Evolutionary conservation across 2,329 filamentous ascomycete species (phyloP).

Genomic region (Penicillium sp.): DNA sequence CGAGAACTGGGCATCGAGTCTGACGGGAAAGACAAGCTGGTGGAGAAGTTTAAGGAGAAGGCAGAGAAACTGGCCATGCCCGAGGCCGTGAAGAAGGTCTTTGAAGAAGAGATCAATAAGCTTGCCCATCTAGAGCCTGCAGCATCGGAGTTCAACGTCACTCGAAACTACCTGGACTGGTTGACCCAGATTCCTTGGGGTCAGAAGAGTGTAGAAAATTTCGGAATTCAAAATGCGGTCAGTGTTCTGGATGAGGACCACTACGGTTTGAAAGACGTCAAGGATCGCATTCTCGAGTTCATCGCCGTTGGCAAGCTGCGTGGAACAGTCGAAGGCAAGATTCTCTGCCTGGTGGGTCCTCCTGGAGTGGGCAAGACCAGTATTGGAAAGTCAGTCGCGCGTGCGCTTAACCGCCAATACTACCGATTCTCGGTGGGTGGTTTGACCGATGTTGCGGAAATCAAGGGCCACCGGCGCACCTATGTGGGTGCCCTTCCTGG

Average conservation of each 20-base stretch:
- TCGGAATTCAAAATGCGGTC: constrained; percentile 86
- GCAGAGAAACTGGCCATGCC: constrained; percentile 92
- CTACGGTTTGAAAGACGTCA: constrained; percentile 94
- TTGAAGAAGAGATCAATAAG: constrained; percentile 97
- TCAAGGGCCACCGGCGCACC: constrained; percentile 93
- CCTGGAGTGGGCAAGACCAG: constrained; percentile 98
- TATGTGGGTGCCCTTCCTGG: constrained; percentile 95
- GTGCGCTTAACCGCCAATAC: constrained; percentile 90
- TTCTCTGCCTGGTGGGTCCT: constrained; percentile 93
- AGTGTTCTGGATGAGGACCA: constrained; percentile 92
- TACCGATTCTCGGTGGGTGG: constrained; percentile 98
- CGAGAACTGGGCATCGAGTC: constrained; percentile 93
- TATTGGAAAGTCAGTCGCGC: constrained; percentile 95
- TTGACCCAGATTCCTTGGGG: constrained; percentile 98
- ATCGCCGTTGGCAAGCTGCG: constrained; percentile 96
- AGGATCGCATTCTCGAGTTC: constrained; percentile 95
- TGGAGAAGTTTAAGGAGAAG: constrained; percentile 97
- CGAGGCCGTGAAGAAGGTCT: constrained; percentile 91
- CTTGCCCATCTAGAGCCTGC: constrained; percentile 90
- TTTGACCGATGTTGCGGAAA: constrained; percentile 93
- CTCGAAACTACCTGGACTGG: constrained; percentile 97
- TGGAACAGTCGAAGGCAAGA: constrained; percentile 96
- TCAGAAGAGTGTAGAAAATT: constrained; percentile 90
- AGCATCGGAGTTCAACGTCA: constrained; percentile 97
- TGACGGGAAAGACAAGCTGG: constrained; percentile 95